A percentile compares a stretch with the other conserved stretches of the same genome.
Evolutionary conservation across 1,139 yeast species (phyloP).

Genomic region (Pneumocystis sp.): DNA sequence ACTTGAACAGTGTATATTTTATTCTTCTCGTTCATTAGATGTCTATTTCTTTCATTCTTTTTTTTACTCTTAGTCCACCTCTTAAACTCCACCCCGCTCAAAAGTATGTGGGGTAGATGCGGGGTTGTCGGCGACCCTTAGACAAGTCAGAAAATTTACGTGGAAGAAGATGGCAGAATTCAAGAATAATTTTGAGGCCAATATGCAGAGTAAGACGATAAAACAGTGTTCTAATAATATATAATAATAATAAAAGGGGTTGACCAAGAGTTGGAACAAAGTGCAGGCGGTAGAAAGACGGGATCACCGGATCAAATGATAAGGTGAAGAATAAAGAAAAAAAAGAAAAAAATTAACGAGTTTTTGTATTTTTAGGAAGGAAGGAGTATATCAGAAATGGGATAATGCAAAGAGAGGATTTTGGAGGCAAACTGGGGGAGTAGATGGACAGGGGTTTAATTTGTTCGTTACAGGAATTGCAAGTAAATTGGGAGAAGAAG

Average conservation of each 20-base stretch:
- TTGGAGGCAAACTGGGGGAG: constrained; percentile 15
- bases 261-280: not conserved
- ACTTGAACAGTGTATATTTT: too few species aligned
- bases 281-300: not conserved
- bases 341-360: not conserved
- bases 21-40: too few species aligned
- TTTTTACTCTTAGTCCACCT: too few species aligned
- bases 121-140: not conserved
- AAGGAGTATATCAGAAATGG: too few species aligned
- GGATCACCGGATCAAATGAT: too few species aligned
- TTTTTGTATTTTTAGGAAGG: not conserved
- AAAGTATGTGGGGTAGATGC: not conserved
- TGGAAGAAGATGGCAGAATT: not conserved
- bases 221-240: too few species aligned
- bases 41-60: not conserved
- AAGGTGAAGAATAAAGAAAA: too few species aligned
- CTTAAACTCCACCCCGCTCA: too few species aligned
- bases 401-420: not conserved
- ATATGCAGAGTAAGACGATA: not conserved
- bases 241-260: not conserved
- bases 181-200: too few species aligned
- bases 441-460: constrained; percentile 26
- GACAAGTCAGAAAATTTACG: not conserved
- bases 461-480: constrained; percentile 28
- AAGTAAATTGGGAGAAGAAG: constrained; percentile 22